phyloP scores from a whole-genome alignment of 73 alveolate genomes.

The Halteria grandinella region DNA sequence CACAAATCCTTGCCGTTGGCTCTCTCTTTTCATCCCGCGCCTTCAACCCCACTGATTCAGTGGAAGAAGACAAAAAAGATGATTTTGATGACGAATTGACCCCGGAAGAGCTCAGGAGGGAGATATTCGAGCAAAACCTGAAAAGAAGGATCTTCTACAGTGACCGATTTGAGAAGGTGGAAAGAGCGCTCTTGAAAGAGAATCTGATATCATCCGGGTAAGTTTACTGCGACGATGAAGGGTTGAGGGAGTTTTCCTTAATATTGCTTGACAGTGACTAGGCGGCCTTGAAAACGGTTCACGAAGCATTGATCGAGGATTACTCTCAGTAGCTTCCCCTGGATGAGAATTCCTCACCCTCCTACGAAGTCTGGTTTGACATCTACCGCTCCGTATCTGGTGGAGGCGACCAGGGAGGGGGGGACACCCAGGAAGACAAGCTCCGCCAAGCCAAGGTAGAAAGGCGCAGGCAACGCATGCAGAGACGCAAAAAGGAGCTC shows the following conservation, averaged over 20 bases:
- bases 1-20: slow-evolving; percentile 45
- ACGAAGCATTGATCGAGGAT: neutral
- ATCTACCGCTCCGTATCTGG: slow-evolving; percentile 23
- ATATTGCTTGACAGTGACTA: neutral
- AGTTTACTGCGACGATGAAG: slow-evolving; percentile 5
- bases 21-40: slow-evolving; percentile 25
- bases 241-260: neutral
- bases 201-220: slow-evolving; percentile 39
- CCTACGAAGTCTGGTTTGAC: slow-evolving; percentile 60
- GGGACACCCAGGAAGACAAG: neutral
- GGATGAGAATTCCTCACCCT: no score
- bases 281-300: neutral
- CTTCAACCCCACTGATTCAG: neutral
- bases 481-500: neutral
- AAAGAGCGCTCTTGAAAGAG: slow-evolving; percentile 27
- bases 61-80: neutral
- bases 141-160: slow-evolving; percentile 52
- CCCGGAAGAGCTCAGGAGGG: slow-evolving; percentile 26
- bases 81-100: neutral
- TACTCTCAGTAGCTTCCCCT: no score
- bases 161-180: slow-evolving; percentile 56
- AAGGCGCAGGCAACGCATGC: neutral
- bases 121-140: slow-evolving; percentile 36
- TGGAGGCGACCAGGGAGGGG: neutral
- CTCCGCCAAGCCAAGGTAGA: no score